Base-by-base conservation (phyloP, 768 basidiomycete species). In the Termitomyces bulborhizus region DNA sequence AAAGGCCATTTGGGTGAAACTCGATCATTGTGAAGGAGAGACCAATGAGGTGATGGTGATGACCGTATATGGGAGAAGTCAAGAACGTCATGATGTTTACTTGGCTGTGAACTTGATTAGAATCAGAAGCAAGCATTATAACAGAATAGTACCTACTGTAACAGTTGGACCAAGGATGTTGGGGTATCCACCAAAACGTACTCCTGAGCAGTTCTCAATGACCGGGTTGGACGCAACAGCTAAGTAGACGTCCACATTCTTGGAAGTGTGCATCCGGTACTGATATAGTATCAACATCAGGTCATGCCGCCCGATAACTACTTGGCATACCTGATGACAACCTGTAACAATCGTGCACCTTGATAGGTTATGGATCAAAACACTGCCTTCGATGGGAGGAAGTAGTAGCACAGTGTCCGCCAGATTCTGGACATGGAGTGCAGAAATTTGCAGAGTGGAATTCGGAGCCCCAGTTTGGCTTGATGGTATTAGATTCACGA, bases 181-280 rank as follows among this genome's bases (percentile, higher is more conserved):
- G 0, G 90, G 88, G 66, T 90, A 94, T 1, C 66, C 59, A 3
- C 81, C 72, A 61, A 96, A 93, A 6, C 77, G 72, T 45, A 94
- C 80, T 0, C 62, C 60, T 0, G 71, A 71, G 62, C 84, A 93
- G 58, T 86, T 75, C 64, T 96, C 93, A 43, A 95, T 91, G 67
- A 92, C 76, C 1, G 93, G 92, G 44, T 84, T 82, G 3, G 90
- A 91, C 4, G 71, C 64, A 11, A 84, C 81, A 5, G 79, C 72
- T 2, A 95, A 76, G 61, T 87, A 85, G 2, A 93, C 78, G 48
- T 84, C 81, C 0, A 86, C 80, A 8, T 73, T 57, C 0, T 65
- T 74, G 1, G 93, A 92, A 18, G 78, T 76, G 66, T 95, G 93
- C 82, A 96, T 93, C 43, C 93, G 85, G 65, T 93, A 93, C 93